Evolutionary conservation across 2,329 filamentous ascomycete genomes (phyloP).

Genomic region (Pseudopyrenochaeta lycopersici): DNA sequence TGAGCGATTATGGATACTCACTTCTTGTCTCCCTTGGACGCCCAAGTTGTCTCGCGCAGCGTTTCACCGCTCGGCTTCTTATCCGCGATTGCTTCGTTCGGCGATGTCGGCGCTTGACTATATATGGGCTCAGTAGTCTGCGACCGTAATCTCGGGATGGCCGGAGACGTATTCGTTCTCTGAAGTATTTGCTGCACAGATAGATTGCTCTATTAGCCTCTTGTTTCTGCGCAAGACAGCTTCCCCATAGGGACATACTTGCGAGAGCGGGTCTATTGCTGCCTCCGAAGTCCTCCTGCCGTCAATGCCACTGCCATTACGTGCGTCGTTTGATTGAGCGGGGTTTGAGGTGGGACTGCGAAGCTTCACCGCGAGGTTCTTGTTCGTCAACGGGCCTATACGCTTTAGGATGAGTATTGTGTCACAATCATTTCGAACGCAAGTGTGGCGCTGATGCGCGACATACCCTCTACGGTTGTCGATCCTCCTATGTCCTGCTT

Average conservation of each 20-base stretch:
- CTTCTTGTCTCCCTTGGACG: slow-evolving; percentile 47
- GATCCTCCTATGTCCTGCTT: slow-evolving; percentile 35
- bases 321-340: slow-evolving; percentile 24
- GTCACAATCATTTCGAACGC: not conserved
- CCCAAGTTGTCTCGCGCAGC: slow-evolving; percentile 28
- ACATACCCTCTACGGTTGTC: slow-evolving; percentile 37
- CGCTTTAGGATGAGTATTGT: slow-evolving; percentile 25
- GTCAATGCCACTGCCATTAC: slow-evolving; percentile 28
- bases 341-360: slow-evolving; percentile 33
- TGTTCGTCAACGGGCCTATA: slow-evolving; percentile 34
- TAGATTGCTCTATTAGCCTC: slow-evolving; percentile 19
- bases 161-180: slow-evolving; percentile 71
- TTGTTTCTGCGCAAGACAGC: not conserved
- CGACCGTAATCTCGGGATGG: slow-evolving; percentile 65
- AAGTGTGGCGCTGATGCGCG: not conserved
- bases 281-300: slow-evolving; percentile 39
- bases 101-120: slow-evolving; percentile 34
- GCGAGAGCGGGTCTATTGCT: slow-evolving; percentile 72
- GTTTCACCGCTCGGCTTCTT: slow-evolving; percentile 40
- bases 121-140: slow-evolving; percentile 50
- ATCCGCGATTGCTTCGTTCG: slow-evolving; percentile 62
- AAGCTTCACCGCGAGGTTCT: slow-evolving; percentile 38
- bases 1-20: slow-evolving; percentile 29
- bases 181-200: slow-evolving; percentile 63
- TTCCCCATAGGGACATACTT: slow-evolving; percentile 59